A percentile compares a stretch with the other conserved stretches of the same genome.
phyloP scores from a whole-genome alignment of 108 stramenopile genomes.

The Fistulifera solaris region DNA sequence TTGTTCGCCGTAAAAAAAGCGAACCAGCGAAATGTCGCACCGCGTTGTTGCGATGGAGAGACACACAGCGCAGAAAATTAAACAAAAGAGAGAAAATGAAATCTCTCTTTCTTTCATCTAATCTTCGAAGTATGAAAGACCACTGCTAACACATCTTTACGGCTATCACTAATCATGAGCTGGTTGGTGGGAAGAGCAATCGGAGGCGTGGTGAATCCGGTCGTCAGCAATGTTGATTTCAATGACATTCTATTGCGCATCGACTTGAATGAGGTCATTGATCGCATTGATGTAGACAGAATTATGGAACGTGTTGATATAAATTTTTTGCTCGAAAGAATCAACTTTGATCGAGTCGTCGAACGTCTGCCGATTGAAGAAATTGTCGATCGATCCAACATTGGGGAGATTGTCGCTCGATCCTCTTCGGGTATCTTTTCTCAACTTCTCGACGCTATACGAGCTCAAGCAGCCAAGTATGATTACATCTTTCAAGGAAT shows the following conservation, averaged over 20 bases:
- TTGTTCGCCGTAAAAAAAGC: too few species aligned
- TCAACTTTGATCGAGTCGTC: constrained; percentile 16
- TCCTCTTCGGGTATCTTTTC: constrained; percentile 20
- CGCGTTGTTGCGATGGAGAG: too few species aligned
- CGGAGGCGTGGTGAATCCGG: constrained; percentile 3
- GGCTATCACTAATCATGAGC: not conserved
- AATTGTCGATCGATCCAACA: constrained; percentile 13
- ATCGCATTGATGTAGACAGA: constrained; percentile 16
- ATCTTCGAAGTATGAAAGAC: too few species aligned
- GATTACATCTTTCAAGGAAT: constrained; percentile 19
- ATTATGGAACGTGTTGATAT: constrained; percentile 17
- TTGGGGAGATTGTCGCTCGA: constrained; percentile 24
- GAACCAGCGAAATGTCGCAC: too few species aligned
- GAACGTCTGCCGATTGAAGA: constrained; percentile 16
- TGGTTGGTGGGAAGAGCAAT: not conserved
- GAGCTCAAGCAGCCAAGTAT: constrained; percentile 15
- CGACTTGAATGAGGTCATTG: constrained; percentile 20
- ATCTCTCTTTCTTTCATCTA: too few species aligned
- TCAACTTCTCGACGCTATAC: constrained; percentile 10
- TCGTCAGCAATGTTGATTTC: constrained; percentile 16
- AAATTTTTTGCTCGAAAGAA: constrained; percentile 9
- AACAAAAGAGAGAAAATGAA: too few species aligned
- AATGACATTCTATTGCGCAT: constrained; percentile 17
- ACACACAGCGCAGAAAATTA: too few species aligned
- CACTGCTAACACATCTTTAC: too few species aligned